These are phyloP conservation scores for Neofusicoccum ribis DNA, from an alignment of 2,329 filamentous ascomycete species.

Conservation along the genomic window DNA sequence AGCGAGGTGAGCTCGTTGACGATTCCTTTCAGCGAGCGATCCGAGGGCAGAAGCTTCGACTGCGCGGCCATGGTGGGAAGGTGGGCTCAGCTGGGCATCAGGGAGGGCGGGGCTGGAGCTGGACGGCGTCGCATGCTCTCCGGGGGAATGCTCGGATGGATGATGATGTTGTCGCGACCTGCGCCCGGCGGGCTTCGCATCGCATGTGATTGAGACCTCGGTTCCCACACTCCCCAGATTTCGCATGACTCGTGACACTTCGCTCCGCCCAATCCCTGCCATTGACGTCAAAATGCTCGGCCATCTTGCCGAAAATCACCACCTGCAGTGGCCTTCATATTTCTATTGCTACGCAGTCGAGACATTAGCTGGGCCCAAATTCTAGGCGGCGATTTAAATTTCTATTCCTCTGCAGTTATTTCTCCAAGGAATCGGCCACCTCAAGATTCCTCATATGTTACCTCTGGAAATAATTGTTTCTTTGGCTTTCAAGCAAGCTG, in stretches of 20 bases:
- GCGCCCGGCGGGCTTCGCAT: constrained; percentile 11
- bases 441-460: too few species aligned
- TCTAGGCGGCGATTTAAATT: too few species aligned
- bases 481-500: too few species aligned
- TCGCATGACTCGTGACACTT: constrained; percentile 17
- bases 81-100: constrained; percentile 14
- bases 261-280: not conserved
- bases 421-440: too few species aligned
- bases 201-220: constrained; percentile 20
- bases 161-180: constrained; percentile 15
- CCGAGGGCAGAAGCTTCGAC: constrained; percentile 39
- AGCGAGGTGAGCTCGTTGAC: constrained; percentile 39
- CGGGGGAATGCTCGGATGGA: constrained; percentile 1
- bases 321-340: not conserved
- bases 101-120: not conserved
- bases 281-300: constrained; percentile 7
- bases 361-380: too few species aligned
- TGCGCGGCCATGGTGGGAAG: constrained; percentile 38
- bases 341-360: too few species aligned
- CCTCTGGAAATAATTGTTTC: too few species aligned
- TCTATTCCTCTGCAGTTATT: too few species aligned
- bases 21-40: constrained; percentile 36
- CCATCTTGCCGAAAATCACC: constrained; percentile 2
- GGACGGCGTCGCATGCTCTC: constrained; percentile 18
- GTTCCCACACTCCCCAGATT: constrained; percentile 13